Conservation (phyloP, 257 asterid species). For the Voacanga thouarsii region DNA sequence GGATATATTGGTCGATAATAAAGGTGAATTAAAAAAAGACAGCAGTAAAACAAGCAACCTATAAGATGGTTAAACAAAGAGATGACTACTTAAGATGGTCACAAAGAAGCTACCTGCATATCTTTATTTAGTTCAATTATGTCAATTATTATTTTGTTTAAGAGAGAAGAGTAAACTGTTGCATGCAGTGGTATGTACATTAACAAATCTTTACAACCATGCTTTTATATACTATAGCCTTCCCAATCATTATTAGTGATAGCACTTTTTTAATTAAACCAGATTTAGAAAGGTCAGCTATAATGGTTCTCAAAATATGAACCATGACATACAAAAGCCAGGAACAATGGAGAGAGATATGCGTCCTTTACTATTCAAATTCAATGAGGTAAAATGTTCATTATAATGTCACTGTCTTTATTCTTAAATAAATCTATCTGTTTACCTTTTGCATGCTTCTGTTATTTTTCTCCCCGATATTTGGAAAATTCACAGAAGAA, state of each 20-base stretch:
- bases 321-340: conserved; percentile 31
- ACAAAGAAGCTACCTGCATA: neutral
- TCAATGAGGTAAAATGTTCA: conserved; percentile 68
- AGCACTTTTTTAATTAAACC: conserved; percentile 16
- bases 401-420: neutral
- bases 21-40: neutral
- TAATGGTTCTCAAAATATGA: conserved; percentile 36
- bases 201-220: neutral
- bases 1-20: neutral
- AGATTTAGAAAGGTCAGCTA: conserved; percentile 59
- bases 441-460: neutral
- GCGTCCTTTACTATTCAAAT: conserved; percentile 74
- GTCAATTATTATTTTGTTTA: neutral
- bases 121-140: neutral
- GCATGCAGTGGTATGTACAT: neutral
- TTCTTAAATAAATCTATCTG: neutral
- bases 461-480: too few species aligned
- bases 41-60: neutral
- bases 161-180: neutral
- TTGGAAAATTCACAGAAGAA: neutral
- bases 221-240: neutral
- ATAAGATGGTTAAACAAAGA: neutral
- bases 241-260: neutral
- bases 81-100: neutral
- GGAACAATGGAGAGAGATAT: conserved; percentile 56